These are phyloP conservation scores for Irineochytrium annulatum DNA, from an alignment of 192 early-diverging fungal genomes.

Conservation along the genomic window DNA sequence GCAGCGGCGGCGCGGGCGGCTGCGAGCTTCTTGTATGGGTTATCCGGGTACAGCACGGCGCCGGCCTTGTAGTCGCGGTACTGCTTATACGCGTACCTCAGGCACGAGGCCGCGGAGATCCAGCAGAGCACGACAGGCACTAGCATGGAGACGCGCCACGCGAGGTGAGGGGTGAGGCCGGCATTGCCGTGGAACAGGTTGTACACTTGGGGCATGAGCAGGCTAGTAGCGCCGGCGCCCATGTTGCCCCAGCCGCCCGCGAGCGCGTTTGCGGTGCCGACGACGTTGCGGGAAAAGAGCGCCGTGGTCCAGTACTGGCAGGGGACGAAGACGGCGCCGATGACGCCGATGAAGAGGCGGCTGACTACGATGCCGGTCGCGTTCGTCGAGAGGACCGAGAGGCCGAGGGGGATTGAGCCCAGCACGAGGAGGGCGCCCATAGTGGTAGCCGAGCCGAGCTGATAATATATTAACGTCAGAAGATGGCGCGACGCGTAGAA, in stretches of 20 bases:
- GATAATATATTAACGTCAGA: conserved; percentile 30
- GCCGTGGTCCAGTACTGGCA: conserved; percentile 67
- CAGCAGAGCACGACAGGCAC: conserved; percentile 23
- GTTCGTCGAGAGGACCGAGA: conserved; percentile 41
- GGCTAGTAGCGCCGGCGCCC: conserved; percentile 56
- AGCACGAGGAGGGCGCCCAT: conserved; percentile 52
- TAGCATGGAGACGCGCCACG: conserved; percentile 46
- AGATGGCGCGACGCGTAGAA: conserved; percentile 24
- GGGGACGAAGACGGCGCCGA: conserved; percentile 65
- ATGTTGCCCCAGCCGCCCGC: conserved; percentile 69
- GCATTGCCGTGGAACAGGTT: conserved; percentile 18
- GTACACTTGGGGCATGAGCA: conserved; percentile 56
- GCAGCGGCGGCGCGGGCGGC: not conserved
- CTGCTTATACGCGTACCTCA: not conserved
- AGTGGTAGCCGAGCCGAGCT: conserved; percentile 35
- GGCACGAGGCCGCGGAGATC: conserved; percentile 12
- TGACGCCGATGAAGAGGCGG: conserved; percentile 56
- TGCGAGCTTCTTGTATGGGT: not conserved
- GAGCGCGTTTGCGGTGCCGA: conserved; percentile 66
- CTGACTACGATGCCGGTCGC: conserved; percentile 41
- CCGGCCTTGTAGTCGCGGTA: conserved; percentile 12
- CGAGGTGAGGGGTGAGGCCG: conserved; percentile 21
- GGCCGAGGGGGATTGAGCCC: conserved; percentile 51
- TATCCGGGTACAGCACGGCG: not conserved
- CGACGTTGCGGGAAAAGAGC: conserved; percentile 51